A percentile compares a stretch with the other conserved stretches of the same genome.
Conservation (phyloP, 176 grass and related monocot genomes). For the Triticum turgidum region DNA sequence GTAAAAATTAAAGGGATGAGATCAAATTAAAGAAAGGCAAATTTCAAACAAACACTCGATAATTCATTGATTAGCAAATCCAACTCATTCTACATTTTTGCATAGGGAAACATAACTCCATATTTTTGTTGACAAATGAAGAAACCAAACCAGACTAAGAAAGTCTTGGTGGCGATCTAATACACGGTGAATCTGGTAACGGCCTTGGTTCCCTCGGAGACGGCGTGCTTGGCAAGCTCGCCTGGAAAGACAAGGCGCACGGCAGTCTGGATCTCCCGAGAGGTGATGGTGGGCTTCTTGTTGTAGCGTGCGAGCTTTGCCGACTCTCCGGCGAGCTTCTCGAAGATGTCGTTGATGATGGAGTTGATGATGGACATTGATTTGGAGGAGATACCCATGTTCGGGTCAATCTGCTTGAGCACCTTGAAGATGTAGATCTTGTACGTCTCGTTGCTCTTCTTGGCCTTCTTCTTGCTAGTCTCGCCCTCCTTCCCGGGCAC, state of each 20-base stretch:
- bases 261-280: conserved; percentile 54
- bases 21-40: no score
- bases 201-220: conserved; percentile 63
- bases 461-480: conserved; percentile 21
- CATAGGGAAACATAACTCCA: no score
- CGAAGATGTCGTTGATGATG: conserved; percentile 86
- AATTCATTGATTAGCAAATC: no score
- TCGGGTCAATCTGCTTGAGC: conserved; percentile 82
- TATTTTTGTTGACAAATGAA: no score
- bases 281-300: conserved; percentile 64
- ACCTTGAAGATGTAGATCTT: conserved; percentile 99
- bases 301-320: conserved; percentile 45
- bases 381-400: conserved; percentile 91
- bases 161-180: no score
- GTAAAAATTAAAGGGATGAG: no score
- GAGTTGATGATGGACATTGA: conserved; percentile 96
- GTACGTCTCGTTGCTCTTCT: conserved; percentile 69
- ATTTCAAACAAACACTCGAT: no score
- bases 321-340: conserved; percentile 64
- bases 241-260: conserved; percentile 62
- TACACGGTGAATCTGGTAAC: conserved; percentile 50
- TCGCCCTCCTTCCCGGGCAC: no score
- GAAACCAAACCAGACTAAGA: no score
- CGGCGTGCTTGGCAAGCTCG: conserved; percentile 63
- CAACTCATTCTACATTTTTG: no score